phyloP scores from a whole-genome alignment of 441 rosid species.

The Raphanus hybrid region DNA sequence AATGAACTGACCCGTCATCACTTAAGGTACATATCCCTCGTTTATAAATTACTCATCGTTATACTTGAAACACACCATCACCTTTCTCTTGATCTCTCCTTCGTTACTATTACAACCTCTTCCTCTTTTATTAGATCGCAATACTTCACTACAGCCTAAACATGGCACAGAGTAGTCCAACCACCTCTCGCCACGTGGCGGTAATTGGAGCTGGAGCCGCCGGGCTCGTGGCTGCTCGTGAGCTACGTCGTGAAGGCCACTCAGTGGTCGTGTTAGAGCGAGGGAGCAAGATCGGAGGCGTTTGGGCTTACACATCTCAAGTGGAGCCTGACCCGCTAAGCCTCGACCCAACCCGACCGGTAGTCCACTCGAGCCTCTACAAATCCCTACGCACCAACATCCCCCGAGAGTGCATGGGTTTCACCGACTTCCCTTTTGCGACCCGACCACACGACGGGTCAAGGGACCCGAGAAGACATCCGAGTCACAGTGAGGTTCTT shows the following conservation, averaged over 20 bases:
- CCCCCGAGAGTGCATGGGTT: conserved; percentile 79
- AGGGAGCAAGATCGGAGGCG: conserved; percentile 59
- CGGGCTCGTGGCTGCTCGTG: conserved; percentile 70
- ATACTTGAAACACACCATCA: conserved; percentile 25
- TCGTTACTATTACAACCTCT: conserved; percentile 15
- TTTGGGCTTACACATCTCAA: conserved; percentile 66
- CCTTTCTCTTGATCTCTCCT: conserved; percentile 20
- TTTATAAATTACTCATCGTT: conserved; percentile 32
- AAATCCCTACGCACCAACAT: conserved; percentile 75
- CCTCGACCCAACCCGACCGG: conserved; percentile 50
- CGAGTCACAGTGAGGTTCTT: conserved; percentile 77
- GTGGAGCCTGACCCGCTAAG: conserved; percentile 49
- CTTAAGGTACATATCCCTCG: background rate
- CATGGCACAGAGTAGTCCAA: conserved; percentile 24
- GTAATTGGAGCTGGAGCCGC: conserved; percentile 84
- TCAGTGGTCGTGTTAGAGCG: conserved; percentile 71
- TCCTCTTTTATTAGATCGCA: conserved; percentile 26
- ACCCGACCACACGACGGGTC: conserved; percentile 40
- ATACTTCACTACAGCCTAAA: conserved; percentile 19
- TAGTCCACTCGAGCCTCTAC: conserved; percentile 72
- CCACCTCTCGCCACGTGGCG: conserved; percentile 32
- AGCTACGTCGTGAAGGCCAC: conserved; percentile 64
- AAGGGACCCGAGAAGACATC: conserved; percentile 72
- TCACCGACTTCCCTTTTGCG: conserved; percentile 67
- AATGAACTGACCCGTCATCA: conserved; percentile 32